phyloP scores from a whole-genome alignment of 2,329 filamentous ascomycete genomes.

The Aspergillus felis region DNA sequence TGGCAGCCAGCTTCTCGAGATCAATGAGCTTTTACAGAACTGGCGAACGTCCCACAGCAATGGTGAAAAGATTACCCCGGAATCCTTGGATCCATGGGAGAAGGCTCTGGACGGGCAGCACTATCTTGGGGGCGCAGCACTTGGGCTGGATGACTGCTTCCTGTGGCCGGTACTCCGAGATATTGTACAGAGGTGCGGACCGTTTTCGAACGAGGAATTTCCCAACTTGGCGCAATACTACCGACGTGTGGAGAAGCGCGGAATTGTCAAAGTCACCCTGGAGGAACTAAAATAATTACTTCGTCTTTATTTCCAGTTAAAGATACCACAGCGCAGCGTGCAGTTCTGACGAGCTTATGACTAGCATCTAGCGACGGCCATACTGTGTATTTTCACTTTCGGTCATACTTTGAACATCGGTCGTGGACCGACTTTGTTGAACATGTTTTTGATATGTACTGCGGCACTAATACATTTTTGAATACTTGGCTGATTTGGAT shows the following conservation, averaged over 20 bases:
- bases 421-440: background rate
- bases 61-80: slow-evolving; percentile 6
- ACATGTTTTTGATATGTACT: background rate
- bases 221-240: slow-evolving; percentile 36
- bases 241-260: slow-evolving; percentile 34
- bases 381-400: background rate
- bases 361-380: background rate
- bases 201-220: slow-evolving; percentile 23
- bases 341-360: background rate
- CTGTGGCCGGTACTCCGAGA: slow-evolving; percentile 43
- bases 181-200: slow-evolving; percentile 26
- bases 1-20: slow-evolving; percentile 23
- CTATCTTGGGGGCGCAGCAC: slow-evolving; percentile 33
- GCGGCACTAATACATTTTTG: background rate
- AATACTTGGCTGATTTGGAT: background rate
- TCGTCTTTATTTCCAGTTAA: background rate
- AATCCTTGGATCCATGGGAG: slow-evolving; percentile 31
- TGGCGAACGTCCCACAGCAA: slow-evolving; percentile 26
- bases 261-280: slow-evolving; percentile 32
- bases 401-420: background rate
- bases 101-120: slow-evolving; percentile 23
- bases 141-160: slow-evolving; percentile 42
- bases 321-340: background rate
- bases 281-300: slow-evolving; percentile 15
- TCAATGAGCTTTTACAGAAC: slow-evolving; percentile 24